phyloP scores from a whole-genome alignment of 2,329 filamentous ascomycete species.

The Exophiala mesophila region DNA sequence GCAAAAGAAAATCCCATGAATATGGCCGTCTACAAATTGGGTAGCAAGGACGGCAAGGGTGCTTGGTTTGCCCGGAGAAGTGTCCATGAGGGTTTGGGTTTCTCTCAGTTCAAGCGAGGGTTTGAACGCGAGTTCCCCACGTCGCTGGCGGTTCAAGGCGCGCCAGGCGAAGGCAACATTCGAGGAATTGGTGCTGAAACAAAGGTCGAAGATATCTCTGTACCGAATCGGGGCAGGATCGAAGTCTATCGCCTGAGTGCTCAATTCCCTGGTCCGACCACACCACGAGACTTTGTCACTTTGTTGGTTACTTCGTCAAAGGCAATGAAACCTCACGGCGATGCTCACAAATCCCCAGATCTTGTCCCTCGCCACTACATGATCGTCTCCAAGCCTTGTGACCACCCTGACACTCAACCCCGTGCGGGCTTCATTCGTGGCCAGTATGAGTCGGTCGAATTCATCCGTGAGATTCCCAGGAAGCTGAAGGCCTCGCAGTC shows the following conservation, averaged over 20 bases:
- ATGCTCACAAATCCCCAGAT: conserved; percentile 24
- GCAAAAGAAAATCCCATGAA: conserved; percentile 68
- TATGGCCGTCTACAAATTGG: conserved; percentile 74
- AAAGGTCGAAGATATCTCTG: conserved; percentile 59
- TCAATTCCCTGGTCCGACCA: conserved; percentile 83
- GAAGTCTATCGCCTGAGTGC: conserved; percentile 79
- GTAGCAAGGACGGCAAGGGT: conserved; percentile 73
- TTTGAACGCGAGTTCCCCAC: conserved; percentile 75
- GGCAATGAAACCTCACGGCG: conserved; percentile 31
- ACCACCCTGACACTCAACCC: conserved; percentile 67
- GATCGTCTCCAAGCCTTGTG: conserved; percentile 79
- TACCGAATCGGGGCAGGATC: conserved; percentile 32
- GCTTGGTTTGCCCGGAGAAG: conserved; percentile 86
- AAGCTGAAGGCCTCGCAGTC: conserved; percentile 44
- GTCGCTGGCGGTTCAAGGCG: conserved; percentile 65
- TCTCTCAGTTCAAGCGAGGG: conserved; percentile 70
- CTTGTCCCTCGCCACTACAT: conserved; percentile 65
- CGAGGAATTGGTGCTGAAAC: conserved; percentile 81
- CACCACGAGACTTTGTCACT: conserved; percentile 82
- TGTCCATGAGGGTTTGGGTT: conserved; percentile 72
- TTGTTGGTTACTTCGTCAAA: conserved; percentile 63
- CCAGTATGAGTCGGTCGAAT: conserved; percentile 84
- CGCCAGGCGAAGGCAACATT: conserved; percentile 68
- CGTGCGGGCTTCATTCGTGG: conserved; percentile 73
- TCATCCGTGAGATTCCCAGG: conserved; percentile 76